A percentile compares a stretch with the other conserved stretches of the same genome.
phyloP scores from a whole-genome alignment of 257 asterid species.

The Coffea canephora region DNA sequence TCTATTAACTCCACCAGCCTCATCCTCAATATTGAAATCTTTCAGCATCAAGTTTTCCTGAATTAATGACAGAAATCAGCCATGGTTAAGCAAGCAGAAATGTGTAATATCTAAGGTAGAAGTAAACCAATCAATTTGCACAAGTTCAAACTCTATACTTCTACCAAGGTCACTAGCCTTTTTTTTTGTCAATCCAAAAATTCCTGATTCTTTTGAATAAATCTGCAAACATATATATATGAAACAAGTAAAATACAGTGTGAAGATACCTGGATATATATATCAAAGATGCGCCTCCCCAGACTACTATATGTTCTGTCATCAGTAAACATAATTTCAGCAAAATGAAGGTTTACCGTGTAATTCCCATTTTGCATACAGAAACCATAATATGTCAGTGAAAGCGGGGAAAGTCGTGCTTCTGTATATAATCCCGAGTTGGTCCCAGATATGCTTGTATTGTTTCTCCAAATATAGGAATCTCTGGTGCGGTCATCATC shows the following conservation, averaged over 20 bases:
- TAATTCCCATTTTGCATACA: constrained; percentile 38
- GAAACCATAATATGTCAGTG: constrained; percentile 35
- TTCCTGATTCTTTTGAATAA: neutral
- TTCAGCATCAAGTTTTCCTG: constrained; percentile 59
- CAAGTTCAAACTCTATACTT: neutral
- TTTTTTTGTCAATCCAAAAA: too few relatives aligned
- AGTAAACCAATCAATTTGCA: neutral
- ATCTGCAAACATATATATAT: too few relatives aligned
- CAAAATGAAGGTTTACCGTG: constrained; percentile 37
- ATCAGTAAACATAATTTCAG: constrained; percentile 35
- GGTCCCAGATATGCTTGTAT: constrained; percentile 1
- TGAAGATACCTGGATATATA: constrained; percentile 36
- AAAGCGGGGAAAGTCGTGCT: constrained; percentile 42
- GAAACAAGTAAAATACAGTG: neutral
- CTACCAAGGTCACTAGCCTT: neutral
- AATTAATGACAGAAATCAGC: constrained; percentile 54
- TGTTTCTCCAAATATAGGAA: constrained; percentile 13
- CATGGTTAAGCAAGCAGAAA: neutral
- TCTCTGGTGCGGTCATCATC: constrained; percentile 26
- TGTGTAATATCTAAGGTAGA: neutral
- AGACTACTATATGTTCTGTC: constrained; percentile 24
- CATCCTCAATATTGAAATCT: constrained; percentile 73
- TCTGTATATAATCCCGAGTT: constrained; percentile 15
- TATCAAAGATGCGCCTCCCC: constrained; percentile 35
- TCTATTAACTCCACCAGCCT: constrained; percentile 74